Percentiles rank a stretch among this genome's conserved stretches.
These are phyloP conservation scores for Erodium texanum DNA, from an alignment of 441 rosid species.

Conservation along the genomic window DNA sequence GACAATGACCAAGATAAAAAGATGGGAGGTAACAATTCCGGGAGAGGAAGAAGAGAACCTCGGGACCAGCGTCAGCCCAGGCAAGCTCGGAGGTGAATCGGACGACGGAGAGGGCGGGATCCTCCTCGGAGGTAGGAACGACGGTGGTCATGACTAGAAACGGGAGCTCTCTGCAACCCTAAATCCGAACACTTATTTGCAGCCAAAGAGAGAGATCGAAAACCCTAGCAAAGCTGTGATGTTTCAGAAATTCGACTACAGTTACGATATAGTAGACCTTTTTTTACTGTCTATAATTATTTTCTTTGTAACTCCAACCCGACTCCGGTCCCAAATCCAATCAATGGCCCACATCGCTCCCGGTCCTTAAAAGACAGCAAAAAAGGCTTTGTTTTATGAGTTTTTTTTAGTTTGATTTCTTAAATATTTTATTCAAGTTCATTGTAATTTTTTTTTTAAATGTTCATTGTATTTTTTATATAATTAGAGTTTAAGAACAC, in stretches of 20 bases:
- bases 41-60: constrained; percentile 30
- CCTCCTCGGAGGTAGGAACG: constrained; percentile 93
- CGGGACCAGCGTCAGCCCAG: constrained; percentile 98
- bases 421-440: no score
- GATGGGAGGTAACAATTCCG: neutral
- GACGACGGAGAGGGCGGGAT: constrained; percentile 80
- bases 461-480: no score
- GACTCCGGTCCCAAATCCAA: no score
- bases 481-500: no score
- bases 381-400: no score
- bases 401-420: no score
- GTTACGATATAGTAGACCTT: neutral
- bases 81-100: constrained; percentile 86
- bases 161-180: neutral
- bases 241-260: neutral
- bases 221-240: neutral
- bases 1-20: neutral
- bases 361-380: no score
- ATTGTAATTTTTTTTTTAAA: no score
- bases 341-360: no score
- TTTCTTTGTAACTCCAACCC: no score
- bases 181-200: neutral
- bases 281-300: neutral
- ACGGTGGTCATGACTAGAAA: constrained; percentile 49
- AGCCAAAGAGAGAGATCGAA: neutral